Conservation (phyloP, 2,329 filamentous ascomycete genomes). For the Plenodomus biglobosus region DNA sequence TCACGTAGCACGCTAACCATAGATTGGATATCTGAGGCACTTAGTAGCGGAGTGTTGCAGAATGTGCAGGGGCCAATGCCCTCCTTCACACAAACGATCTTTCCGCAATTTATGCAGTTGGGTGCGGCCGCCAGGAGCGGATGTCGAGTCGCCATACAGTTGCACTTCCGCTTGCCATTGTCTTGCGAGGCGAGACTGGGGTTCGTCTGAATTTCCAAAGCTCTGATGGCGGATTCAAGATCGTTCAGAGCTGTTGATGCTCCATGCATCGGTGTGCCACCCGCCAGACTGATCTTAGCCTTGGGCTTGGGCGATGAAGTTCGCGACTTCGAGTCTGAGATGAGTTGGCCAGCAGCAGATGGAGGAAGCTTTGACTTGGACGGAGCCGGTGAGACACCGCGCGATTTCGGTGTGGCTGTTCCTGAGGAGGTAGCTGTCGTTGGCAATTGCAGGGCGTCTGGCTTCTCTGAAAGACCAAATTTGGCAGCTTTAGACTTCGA, state of each 20-base stretch:
- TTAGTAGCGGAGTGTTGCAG: constrained; percentile 75
- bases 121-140: constrained; percentile 87
- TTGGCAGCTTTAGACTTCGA: constrained; percentile 45
- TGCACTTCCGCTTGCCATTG: constrained; percentile 67
- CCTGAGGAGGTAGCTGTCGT: constrained; percentile 28
- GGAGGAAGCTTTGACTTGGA: constrained; percentile 59
- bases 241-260: constrained; percentile 71
- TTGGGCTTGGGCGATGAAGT: constrained; percentile 54
- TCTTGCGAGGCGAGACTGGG: constrained; percentile 64
- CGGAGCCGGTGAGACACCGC: constrained; percentile 48
- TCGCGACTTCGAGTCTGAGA: constrained; percentile 70
- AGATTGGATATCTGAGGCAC: constrained; percentile 70
- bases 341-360: constrained; percentile 74
- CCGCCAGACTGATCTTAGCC: constrained; percentile 71
- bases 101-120: constrained; percentile 90
- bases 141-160: constrained; percentile 85
- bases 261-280: constrained; percentile 80
- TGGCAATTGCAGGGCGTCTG: constrained; percentile 48
- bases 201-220: constrained; percentile 90
- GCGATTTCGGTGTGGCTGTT: constrained; percentile 39
- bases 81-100: constrained; percentile 93
- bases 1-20: constrained; percentile 84
- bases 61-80: constrained; percentile 93
- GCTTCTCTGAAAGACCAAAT: constrained; percentile 55
- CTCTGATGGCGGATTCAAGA: constrained; percentile 76